Percentiles rank a stretch among this genome's conserved stretches.
Evolutionary conservation across 805 yeast genomes (phyloP).

Genomic region (Wickerhamiella alocasiicola): DNA sequence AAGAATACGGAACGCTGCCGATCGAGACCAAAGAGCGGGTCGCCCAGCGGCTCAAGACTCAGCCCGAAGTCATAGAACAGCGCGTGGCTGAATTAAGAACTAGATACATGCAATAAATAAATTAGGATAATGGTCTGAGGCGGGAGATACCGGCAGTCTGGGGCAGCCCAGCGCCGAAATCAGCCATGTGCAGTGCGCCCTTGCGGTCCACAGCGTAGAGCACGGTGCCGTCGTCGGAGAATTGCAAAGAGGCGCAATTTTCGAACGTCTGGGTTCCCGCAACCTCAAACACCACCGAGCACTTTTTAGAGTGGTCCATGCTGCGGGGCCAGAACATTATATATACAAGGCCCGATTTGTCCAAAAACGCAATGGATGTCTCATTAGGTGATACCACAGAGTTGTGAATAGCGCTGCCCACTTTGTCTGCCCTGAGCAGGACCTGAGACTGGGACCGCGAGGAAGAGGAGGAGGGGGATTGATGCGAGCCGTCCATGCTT

Average conservation of each 20-base stretch:
- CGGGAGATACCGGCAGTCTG: slow-evolving; percentile 31
- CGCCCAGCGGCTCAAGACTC: not conserved
- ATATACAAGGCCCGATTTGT: slow-evolving; percentile 64
- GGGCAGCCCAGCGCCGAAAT: slow-evolving; percentile 78
- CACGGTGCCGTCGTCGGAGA: slow-evolving; percentile 72
- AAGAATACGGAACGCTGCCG: slow-evolving; percentile 32
- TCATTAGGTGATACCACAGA: slow-evolving; percentile 74
- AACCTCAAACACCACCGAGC: slow-evolving; percentile 64
- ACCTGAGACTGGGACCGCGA: slow-evolving; percentile 48
- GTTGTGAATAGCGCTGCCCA: slow-evolving; percentile 67
- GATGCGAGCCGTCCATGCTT: too few species aligned
- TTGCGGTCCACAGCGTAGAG: slow-evolving; percentile 67
- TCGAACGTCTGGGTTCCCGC: slow-evolving; percentile 57
- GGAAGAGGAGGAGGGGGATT: slow-evolving; percentile 18
- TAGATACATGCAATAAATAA: not conserved
- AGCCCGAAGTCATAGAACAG: not conserved
- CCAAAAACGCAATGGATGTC: slow-evolving; percentile 71
- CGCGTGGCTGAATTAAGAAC: slow-evolving; percentile 1
- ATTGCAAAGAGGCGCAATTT: slow-evolving; percentile 68
- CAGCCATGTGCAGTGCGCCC: slow-evolving; percentile 67
- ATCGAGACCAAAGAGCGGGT: slow-evolving; percentile 9
- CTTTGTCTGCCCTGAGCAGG: slow-evolving; percentile 55
- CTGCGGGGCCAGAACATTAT: slow-evolving; percentile 47
- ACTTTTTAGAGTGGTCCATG: slow-evolving; percentile 33
- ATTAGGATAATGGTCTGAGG: slow-evolving; percentile 21